Conservation (phyloP, 2,329 filamentous ascomycete genomes). For the Zalaria obscura region DNA sequence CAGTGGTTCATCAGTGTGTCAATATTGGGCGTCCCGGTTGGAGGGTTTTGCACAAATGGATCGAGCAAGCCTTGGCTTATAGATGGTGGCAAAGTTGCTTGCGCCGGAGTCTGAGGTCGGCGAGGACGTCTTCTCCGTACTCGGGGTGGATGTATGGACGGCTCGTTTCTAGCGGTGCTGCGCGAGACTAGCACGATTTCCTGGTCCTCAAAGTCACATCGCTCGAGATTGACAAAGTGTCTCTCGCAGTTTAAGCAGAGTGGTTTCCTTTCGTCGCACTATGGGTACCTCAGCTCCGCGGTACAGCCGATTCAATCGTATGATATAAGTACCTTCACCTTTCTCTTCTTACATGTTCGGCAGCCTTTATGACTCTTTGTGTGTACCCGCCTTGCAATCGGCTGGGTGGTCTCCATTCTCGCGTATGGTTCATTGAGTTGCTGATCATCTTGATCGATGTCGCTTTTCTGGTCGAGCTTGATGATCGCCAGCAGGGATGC, state of each 20-base stretch:
- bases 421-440: too few species aligned
- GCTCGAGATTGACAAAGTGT: constrained; percentile 1
- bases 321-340: neutral
- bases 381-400: neutral
- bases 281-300: neutral
- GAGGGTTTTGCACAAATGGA: neutral
- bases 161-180: neutral
- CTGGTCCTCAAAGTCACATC: neutral
- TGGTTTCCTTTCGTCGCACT: neutral
- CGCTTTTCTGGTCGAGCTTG: too few species aligned
- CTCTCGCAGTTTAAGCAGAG: constrained; percentile 1
- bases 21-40: neutral
- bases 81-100: neutral
- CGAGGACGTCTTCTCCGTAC: neutral
- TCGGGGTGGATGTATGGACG: neutral
- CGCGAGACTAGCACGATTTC: neutral
- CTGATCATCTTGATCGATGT: too few species aligned
- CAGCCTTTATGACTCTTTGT: constrained; percentile 1
- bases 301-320: neutral
- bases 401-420: neutral
- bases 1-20: neutral
- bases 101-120: neutral
- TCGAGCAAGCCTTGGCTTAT: neutral
- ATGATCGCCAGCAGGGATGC: too few species aligned
- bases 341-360: constrained; percentile 1